A percentile compares a stretch with the other conserved stretches of the same genome.
Evolutionary conservation across 805 yeast genomes (phyloP).

Genomic region (Kuraishia cidri): DNA sequence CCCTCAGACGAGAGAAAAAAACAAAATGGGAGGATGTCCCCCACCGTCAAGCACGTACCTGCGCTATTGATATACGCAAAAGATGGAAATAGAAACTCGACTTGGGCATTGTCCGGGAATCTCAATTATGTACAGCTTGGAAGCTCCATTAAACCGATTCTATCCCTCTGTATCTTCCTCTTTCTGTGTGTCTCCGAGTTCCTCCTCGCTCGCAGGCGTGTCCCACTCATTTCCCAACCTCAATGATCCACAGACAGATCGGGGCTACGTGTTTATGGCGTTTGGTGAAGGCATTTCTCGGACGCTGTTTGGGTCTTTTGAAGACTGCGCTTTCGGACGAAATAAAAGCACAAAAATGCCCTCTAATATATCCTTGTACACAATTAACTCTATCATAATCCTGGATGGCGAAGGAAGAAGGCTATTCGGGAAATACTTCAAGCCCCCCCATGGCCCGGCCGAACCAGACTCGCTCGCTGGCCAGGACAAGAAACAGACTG

Average conservation of each 20-base stretch:
- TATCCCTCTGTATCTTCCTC: too few relatives aligned
- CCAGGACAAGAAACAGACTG: conserved; percentile 47
- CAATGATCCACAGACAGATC: too few relatives aligned
- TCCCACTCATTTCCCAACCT: too few relatives aligned
- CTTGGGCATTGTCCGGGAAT: conserved; percentile 1
- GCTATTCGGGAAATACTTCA: conserved; percentile 78
- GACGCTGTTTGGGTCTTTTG: too few relatives aligned
- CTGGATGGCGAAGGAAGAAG: conserved; percentile 78
- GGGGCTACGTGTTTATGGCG: too few relatives aligned
- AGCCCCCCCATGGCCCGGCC: conserved; percentile 42
- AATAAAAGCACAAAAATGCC: not conserved
- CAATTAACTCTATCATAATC: conserved; percentile 73
- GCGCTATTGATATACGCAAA: conserved; percentile 40
- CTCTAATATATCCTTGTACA: conserved; percentile 48
- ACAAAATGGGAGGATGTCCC: not conserved
- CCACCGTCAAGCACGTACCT: conserved; percentile 22
- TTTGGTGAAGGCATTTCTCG: too few relatives aligned
- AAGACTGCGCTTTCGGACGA: too few relatives aligned
- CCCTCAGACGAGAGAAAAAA: not conserved
- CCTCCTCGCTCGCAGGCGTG: too few relatives aligned
- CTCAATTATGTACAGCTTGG: too few relatives aligned
- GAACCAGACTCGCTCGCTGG: conserved; percentile 21
- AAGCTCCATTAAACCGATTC: too few relatives aligned
- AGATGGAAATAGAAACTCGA: conserved; percentile 36
- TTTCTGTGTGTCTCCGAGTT: too few relatives aligned